Evolutionary conservation across 805 yeast species (phyloP).

Genomic region (Candida ascalaphidarum): DNA sequence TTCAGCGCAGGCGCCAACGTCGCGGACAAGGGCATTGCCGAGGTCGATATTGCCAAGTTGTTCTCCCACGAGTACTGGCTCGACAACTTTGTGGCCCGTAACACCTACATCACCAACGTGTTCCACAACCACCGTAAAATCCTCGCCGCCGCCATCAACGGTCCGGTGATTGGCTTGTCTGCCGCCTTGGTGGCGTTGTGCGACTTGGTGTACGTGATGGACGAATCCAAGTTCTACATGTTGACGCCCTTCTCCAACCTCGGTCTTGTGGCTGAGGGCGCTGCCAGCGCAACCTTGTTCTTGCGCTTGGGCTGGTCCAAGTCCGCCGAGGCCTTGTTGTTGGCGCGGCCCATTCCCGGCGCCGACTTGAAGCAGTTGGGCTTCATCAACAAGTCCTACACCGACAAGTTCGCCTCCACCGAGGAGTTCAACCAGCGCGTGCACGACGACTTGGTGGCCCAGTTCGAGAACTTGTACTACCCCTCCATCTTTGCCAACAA

Average conservation of each 20-base stretch:
- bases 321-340: constrained; percentile 65
- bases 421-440: constrained; percentile 37
- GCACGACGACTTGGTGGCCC: constrained; percentile 20
- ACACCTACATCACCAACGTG: constrained; percentile 57
- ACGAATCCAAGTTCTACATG: constrained; percentile 46
- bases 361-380: constrained; percentile 50
- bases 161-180: constrained; percentile 77
- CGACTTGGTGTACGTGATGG: constrained; percentile 67
- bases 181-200: constrained; percentile 68
- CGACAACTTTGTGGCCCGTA: constrained; percentile 57
- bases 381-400: constrained; percentile 50
- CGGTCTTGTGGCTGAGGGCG: constrained; percentile 81
- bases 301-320: constrained; percentile 63
- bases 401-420: constrained; percentile 20
- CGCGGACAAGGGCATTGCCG: constrained; percentile 25
- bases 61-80: constrained; percentile 35
- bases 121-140: constrained; percentile 66
- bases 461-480: constrained; percentile 36
- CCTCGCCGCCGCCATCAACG: constrained; percentile 68
- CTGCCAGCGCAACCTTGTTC: constrained; percentile 59
- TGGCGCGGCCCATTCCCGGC: constrained; percentile 58
- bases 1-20: constrained; percentile 86
- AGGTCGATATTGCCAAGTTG: constrained; percentile 13
- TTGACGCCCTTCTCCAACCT: constrained; percentile 74
- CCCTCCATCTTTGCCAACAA: constrained; percentile 40